Base-by-base conservation (phyloP, 2,329 filamentous ascomycete genomes). In the Fusarium redolens region DNA sequence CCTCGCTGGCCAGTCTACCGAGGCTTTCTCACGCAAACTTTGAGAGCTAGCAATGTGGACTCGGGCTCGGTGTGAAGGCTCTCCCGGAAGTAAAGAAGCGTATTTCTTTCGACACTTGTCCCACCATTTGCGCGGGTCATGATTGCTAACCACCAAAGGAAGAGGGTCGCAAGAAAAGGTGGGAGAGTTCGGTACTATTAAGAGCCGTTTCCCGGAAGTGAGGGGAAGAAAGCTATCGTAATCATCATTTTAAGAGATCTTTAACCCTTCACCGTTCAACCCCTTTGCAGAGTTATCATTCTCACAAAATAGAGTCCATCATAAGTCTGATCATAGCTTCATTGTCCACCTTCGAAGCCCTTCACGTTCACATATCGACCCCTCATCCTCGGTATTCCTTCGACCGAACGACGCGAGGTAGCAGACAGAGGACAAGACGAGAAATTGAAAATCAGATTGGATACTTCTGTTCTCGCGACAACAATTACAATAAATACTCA, bases 41-140 rank as follows among this genome's bases (percentile, higher is more conserved):
- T 28, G 40, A 71, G 38, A 68, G 45, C 51, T 56, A 58, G 44
- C 43, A 52, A 28, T 44, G 51, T 38, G 51, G 30, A 43, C 25
- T 68, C 51, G 58, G 64, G 51, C 25, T 69, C 64, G 64, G 66
- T 45, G 47, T 57, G 43, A 69, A 40, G 48, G 28, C 43, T 60
- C 31, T 50, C 28, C 60, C 59, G 43, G 20, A 43, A 56, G 58
- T 15, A 40, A 57, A 59, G 55, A 35, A 59, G 44, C 40, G 20
- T 44, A 41, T 47, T 64, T 58, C 59, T 48, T 59, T 62, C 40
- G 41, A 51, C 37, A 35, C 38, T 57, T 59, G 60, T 73, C 61
- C 70, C 65, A 63, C 71, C 71, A 65, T 48, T 68, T 74, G 59
- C 71, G 62, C 66, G 55, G 61, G 71, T 73, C 67, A 59, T 41